Conservation (phyloP, 345 rosid species). For the Sisymbrium altissimum region DNA sequence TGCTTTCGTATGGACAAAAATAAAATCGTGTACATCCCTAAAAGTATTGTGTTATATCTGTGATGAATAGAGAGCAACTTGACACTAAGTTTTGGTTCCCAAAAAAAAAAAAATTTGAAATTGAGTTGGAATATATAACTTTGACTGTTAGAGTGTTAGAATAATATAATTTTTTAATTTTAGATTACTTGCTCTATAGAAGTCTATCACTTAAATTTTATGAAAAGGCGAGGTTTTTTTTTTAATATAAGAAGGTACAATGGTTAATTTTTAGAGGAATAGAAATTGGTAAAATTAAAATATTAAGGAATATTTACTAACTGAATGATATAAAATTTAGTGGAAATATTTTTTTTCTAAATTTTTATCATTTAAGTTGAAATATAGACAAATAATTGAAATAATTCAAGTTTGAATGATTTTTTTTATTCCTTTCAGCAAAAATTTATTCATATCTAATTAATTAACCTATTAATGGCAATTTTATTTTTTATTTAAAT, state of each 20-base stretch:
- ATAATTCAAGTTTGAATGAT: no score
- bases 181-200: neutral
- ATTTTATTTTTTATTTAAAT: neutral
- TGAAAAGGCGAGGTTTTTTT: neutral
- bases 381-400: no score
- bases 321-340: neutral
- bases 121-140: neutral
- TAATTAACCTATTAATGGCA: neutral
- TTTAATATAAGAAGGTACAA: neutral
- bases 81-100: neutral
- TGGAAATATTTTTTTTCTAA: neutral
- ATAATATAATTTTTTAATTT: neutral
- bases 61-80: constrained; percentile 7
- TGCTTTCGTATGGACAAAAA: neutral
- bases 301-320: neutral
- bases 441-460: neutral
- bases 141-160: neutral
- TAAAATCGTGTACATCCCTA: neutral
- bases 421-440: neutral
- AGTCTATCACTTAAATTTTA: neutral
- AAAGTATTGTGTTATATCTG: neutral
- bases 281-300: neutral
- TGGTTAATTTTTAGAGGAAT: neutral
- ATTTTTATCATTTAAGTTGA: neutral
- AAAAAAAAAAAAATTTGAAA: neutral